Evolutionary conservation across 2,329 filamentous ascomycete species (phyloP).

Genomic region (Orbilia ellipsospora): DNA sequence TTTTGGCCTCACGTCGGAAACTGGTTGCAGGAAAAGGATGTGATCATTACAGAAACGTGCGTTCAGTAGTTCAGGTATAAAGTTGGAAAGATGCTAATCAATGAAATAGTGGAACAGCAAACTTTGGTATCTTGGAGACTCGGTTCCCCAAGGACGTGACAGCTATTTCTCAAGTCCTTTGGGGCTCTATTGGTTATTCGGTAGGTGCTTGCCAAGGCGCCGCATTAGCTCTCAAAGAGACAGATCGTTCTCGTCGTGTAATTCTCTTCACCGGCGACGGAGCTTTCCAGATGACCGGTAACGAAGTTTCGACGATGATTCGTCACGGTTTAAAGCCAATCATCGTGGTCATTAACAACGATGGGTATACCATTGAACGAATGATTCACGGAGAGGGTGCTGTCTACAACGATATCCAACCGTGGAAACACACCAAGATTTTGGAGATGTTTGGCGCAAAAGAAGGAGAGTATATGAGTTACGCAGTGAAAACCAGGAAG

Average conservation of each 20-base stretch:
- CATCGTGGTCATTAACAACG: conserved; percentile 87
- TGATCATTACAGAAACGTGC: conserved; percentile 82
- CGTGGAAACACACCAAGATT: conserved; percentile 78
- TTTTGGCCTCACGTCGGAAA: conserved; percentile 80
- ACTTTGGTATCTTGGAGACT: conserved; percentile 89
- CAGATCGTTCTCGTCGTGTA: conserved; percentile 70
- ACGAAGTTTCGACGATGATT: conserved; percentile 87
- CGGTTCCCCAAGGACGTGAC: conserved; percentile 80
- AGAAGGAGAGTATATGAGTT: conserved; percentile 70
- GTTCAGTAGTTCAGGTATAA: not conserved
- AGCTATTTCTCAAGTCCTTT: conserved; percentile 83
- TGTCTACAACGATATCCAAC: conserved; percentile 80
- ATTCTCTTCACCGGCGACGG: conserved; percentile 92
- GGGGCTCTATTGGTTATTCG: conserved; percentile 75
- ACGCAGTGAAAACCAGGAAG: conserved; percentile 75
- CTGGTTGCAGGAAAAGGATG: conserved; percentile 77
- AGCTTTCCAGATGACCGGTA: conserved; percentile 83
- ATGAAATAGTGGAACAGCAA: conserved; percentile 73
- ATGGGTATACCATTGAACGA: conserved; percentile 89
- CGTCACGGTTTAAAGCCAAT: conserved; percentile 78
- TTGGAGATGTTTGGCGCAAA: conserved; percentile 75
- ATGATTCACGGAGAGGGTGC: conserved; percentile 86
- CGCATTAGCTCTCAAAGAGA: conserved; percentile 78
- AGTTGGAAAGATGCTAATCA: not conserved
- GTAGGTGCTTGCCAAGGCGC: conserved; percentile 74